These are phyloP conservation scores for Rhododendron simsii DNA, from an alignment of 148 eudicot genomes.

Conservation along the genomic window DNA sequence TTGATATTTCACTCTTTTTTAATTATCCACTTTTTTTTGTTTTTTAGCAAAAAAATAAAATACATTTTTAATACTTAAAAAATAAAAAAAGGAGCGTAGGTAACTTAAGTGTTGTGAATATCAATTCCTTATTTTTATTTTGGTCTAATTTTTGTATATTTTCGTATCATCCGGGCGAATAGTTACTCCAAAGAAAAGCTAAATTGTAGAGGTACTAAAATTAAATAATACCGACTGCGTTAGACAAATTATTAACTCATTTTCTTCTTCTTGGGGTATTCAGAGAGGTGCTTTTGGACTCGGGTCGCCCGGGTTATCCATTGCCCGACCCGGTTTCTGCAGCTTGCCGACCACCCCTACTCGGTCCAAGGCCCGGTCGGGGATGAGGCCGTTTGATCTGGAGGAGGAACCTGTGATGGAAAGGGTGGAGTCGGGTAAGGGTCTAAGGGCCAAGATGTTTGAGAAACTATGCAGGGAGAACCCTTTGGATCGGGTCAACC, in stretches of 20 bases:
- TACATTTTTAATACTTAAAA: no score
- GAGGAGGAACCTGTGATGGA: constrained; percentile 61
- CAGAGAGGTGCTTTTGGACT: constrained; percentile 26
- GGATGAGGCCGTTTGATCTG: constrained; percentile 36
- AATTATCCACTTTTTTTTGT: no score
- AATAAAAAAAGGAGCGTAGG: no score
- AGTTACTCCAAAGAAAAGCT: no score
- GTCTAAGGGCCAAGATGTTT: constrained; percentile 59
- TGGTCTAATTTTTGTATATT: no score
- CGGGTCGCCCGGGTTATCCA: constrained; percentile 18
- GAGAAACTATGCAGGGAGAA: constrained; percentile 76
- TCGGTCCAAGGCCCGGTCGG: constrained; percentile 24
- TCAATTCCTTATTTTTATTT: no score
- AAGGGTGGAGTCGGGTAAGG: constrained; percentile 76
- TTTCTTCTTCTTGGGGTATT: constrained; percentile 33
- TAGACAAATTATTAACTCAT: constrained; percentile 10
- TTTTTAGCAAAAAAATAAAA: no score
- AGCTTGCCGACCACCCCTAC: constrained; percentile 61
- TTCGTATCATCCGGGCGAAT: no score
- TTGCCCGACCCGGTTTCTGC: constrained; percentile 37
- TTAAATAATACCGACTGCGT: no score
- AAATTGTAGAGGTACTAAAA: no score
- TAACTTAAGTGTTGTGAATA: no score
- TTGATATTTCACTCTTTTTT: no score
- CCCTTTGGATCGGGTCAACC: constrained; percentile 39